phyloP scores from a whole-genome alignment of 495 filamentous ascomycete species.

The Penicillium cinerascens region DNA sequence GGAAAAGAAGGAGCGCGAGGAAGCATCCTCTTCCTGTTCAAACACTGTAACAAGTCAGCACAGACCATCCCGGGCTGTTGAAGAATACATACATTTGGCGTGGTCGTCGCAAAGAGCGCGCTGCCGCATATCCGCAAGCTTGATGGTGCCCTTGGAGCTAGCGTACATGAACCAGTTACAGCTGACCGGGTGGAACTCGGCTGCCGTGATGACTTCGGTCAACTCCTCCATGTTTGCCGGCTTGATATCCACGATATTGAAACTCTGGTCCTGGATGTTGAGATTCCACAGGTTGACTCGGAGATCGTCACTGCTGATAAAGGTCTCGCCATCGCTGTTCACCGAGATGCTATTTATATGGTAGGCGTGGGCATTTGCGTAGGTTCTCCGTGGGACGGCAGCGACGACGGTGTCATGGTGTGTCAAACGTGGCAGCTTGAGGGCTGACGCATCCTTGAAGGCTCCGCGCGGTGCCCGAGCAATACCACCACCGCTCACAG shows the following conservation, averaged over 20 bases:
- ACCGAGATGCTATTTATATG: slow-evolving; percentile 99
- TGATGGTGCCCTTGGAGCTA: slow-evolving; percentile 98
- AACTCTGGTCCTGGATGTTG: slow-evolving; percentile 99
- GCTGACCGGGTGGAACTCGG: slow-evolving; percentile 94
- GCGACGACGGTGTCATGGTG: slow-evolving; percentile 99
- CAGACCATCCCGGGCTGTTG: slow-evolving; percentile 1
- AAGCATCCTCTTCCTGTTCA: slow-evolving; percentile 98
- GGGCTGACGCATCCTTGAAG: slow-evolving; percentile 74
- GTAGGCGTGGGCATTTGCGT: slow-evolving; percentile 97
- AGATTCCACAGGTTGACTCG: slow-evolving; percentile 98
- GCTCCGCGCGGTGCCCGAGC: slow-evolving; percentile 65
- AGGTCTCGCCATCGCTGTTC: slow-evolving; percentile 98
- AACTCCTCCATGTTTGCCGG: slow-evolving; percentile 99
- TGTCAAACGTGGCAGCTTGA: slow-evolving; percentile 92
- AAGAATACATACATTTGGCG: slow-evolving; percentile 71
- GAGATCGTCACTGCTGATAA: slow-evolving; percentile 96
- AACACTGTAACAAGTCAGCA: slow-evolving; percentile 62
- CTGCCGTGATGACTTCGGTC: slow-evolving; percentile 97
- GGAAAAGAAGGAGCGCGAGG: slow-evolving; percentile 97
- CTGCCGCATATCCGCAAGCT: slow-evolving; percentile 96
- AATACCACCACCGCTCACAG: slow-evolving; percentile 68
- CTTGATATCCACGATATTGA: slow-evolving; percentile 99
- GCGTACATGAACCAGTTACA: slow-evolving; percentile 99
- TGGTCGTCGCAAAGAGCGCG: slow-evolving; percentile 95
- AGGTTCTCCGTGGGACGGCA: slow-evolving; percentile 90